These are phyloP conservation scores for Suillus alpinus DNA, from an alignment of 768 basidiomycete genomes.

Conservation along the genomic window DNA sequence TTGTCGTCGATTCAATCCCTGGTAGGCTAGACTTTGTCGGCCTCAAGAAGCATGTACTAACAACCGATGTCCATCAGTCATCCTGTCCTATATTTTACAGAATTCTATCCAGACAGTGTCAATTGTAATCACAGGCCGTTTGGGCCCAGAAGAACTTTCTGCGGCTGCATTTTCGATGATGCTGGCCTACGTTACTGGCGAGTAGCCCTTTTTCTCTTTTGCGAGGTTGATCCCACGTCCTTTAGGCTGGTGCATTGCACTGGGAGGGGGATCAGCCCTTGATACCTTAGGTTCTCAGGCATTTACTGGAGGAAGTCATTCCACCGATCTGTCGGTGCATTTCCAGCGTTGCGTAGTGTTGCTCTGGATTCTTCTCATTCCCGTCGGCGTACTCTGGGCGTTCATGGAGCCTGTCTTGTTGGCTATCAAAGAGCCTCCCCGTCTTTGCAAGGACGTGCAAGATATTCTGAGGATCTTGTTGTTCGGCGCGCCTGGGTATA, in stretches of 20 bases:
- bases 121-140: constrained; percentile 59
- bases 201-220: constrained; percentile 37
- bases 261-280: constrained; percentile 76
- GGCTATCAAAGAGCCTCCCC: constrained; percentile 56
- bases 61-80: constrained; percentile 39
- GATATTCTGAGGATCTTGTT: constrained; percentile 62
- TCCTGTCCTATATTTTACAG: constrained; percentile 68
- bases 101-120: constrained; percentile 71
- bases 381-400: constrained; percentile 61
- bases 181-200: constrained; percentile 77
- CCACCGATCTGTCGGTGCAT: constrained; percentile 68
- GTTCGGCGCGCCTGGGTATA: constrained; percentile 67
- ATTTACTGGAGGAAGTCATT: constrained; percentile 59
- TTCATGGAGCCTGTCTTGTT: constrained; percentile 63
- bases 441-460: constrained; percentile 60
- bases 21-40: constrained; percentile 34
- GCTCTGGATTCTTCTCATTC: constrained; percentile 62
- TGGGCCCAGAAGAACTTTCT: constrained; percentile 69
- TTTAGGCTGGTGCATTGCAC: constrained; percentile 72
- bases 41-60: background rate
- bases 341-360: constrained; percentile 68
- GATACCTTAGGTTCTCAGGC: constrained; percentile 79
- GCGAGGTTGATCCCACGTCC: constrained; percentile 49
- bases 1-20: constrained; percentile 57
- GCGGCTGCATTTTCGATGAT: constrained; percentile 72